These are phyloP conservation scores for Xanthoparmelia taractica DNA, from an alignment of 495 filamentous ascomycete genomes.

Conservation along the genomic window DNA sequence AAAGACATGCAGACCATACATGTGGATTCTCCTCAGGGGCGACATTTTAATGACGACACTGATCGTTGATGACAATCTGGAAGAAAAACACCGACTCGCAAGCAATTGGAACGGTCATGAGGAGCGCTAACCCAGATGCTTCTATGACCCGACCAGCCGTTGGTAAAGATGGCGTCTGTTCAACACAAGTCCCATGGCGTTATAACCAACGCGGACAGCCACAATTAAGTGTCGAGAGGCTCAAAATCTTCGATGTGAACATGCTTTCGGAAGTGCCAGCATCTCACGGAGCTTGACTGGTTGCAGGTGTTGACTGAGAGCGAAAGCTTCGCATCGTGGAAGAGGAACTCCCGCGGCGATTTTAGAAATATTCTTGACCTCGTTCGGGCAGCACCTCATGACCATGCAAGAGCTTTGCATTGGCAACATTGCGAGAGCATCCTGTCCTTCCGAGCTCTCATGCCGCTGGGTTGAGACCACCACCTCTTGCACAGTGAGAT, in stretches of 20 bases:
- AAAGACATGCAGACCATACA: background rate
- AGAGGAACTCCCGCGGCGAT: background rate
- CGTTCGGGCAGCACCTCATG: background rate
- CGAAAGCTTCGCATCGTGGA: background rate
- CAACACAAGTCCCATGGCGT: background rate
- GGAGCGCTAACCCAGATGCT: background rate
- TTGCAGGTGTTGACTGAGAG: background rate
- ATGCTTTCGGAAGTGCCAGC: background rate
- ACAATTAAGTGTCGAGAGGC: too few relatives aligned
- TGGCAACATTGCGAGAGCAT: too few relatives aligned
- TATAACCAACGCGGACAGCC: too few relatives aligned
- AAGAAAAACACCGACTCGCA: background rate
- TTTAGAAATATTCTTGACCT: background rate
- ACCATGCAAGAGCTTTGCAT: background rate
- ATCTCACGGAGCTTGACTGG: fast-evolving
- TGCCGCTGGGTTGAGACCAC: background rate
- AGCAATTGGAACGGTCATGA: background rate
- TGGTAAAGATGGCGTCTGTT: background rate
- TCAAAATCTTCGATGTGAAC: background rate
- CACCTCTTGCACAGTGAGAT: background rate
- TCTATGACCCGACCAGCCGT: background rate
- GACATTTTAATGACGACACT: background rate
- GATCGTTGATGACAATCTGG: background rate
- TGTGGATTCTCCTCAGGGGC: background rate
- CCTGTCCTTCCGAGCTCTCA: background rate